A percentile compares a stretch with the other conserved stretches of the same genome.
These are phyloP conservation scores for Populus euphratica DNA, from an alignment of 345 rosid species.

Conservation along the genomic window DNA sequence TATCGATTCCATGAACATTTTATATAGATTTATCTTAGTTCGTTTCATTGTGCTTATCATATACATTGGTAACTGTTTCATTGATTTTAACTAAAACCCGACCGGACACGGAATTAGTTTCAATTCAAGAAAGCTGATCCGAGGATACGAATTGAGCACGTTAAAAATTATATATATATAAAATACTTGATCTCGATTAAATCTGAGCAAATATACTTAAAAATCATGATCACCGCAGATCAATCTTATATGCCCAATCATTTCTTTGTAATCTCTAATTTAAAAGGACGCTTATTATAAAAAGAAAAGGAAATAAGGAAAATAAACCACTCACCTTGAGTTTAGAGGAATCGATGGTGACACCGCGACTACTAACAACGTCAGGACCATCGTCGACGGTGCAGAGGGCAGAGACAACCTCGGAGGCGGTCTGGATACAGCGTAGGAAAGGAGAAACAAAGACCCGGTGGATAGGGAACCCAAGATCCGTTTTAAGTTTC, in stretches of 20 bases:
- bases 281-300: not conserved
- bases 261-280: not conserved
- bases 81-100: not conserved
- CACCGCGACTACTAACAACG: conserved; percentile 27
- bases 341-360: conserved; percentile 46
- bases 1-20: not conserved
- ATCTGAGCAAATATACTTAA: not conserved
- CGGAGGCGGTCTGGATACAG: conserved; percentile 71
- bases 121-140: not conserved
- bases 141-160: not conserved
- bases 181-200: too few relatives aligned
- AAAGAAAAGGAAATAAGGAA: not conserved
- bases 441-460: conserved; percentile 85
- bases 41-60: not conserved
- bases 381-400: conserved; percentile 33
- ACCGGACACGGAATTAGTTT: not conserved
- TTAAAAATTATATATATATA: not conserved
- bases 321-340: conserved; percentile 46
- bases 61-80: not conserved
- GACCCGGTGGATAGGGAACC: conserved; percentile 73
- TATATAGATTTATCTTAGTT: not conserved
- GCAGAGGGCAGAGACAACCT: conserved; percentile 52
- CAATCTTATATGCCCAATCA: not conserved
- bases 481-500: conserved; percentile 41
- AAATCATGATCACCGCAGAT: not conserved